phyloP scores from a whole-genome alignment of 208 protist species.

The Trypanosomatidae sp. region DNA sequence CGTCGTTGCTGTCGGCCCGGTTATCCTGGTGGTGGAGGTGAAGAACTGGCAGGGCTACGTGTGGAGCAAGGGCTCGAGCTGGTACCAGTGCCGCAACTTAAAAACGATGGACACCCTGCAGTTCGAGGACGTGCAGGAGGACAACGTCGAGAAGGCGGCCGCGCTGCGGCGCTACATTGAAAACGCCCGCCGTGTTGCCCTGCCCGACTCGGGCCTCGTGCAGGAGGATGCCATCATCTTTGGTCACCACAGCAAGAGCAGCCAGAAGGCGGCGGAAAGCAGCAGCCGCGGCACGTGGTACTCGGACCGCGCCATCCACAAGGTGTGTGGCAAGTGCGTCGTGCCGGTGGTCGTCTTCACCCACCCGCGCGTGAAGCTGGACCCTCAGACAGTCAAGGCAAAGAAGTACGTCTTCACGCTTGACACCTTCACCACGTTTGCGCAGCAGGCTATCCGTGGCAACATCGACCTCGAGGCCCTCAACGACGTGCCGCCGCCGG shows the following conservation, averaged over 20 bases:
- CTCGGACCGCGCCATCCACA: slow-evolving; percentile 67
- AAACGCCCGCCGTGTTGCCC: slow-evolving; percentile 62
- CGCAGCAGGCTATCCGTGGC: slow-evolving; percentile 31
- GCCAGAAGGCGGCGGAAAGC: background rate
- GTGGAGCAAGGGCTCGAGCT: slow-evolving; percentile 80
- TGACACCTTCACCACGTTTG: slow-evolving; percentile 57
- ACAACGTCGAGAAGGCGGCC: slow-evolving; percentile 83
- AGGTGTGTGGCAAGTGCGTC: slow-evolving; percentile 65
- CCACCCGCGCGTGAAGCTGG: slow-evolving; percentile 59
- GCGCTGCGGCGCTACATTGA: slow-evolving; percentile 84
- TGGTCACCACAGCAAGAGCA: slow-evolving; percentile 7
- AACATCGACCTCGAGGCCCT: slow-evolving; percentile 36
- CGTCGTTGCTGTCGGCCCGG: slow-evolving; percentile 75
- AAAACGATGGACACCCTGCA: slow-evolving; percentile 48
- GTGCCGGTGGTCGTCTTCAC: slow-evolving; percentile 91
- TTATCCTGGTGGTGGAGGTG: slow-evolving; percentile 89
- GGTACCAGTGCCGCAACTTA: slow-evolving; percentile 70
- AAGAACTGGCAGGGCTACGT: slow-evolving; percentile 90
- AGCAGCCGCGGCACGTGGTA: slow-evolving; percentile 68
- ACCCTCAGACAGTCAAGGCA: slow-evolving; percentile 62
- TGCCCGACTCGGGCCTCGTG: slow-evolving; percentile 51
- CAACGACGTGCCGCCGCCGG: slow-evolving; percentile 17
- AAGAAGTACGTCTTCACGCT: slow-evolving; percentile 81
- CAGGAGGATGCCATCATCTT: slow-evolving; percentile 4
- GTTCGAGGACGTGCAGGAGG: slow-evolving; percentile 86